Evolutionary conservation across 192 early-diverging fungal genomes (phyloP), one percentile per base, ranked within the genome.

Genomic region (Entomortierella lignicola): DNA sequence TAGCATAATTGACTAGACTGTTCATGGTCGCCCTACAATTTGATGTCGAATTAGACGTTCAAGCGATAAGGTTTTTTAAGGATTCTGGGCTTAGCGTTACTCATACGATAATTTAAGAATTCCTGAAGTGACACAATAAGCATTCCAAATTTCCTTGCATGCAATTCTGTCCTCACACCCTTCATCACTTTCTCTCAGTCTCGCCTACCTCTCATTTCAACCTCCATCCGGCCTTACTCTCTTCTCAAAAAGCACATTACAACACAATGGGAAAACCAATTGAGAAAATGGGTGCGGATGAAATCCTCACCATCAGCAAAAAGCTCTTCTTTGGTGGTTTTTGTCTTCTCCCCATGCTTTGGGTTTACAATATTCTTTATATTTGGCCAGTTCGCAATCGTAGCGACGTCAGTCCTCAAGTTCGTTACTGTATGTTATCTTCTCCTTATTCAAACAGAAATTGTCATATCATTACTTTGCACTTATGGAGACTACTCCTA

Each of bases 351-450:
- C 92, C 92, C 1, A 86, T 89, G 60, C 79, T 93, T 43, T 93
- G 92, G 92, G 77, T 93, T 15, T 84, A 92, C 44, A 93, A 93
- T 67, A 81, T 88, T 60, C 72, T 91, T 23, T 91, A 93, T 63
- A 72, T 93, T 54, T 91, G 86, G 71, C 86, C 86, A 17, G 83
- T 82, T 4, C 81, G 83, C 27, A 83, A 85, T 51, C 75, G 88
- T 25, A 41, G 52, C n/a, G 85, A 89, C 43, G 75, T 87, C 44
- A 77, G 77, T 56, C 69, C 64, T n/a, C 70, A 81, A 43, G 81
- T 93, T 13, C 66, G 77, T 13, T 75, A 77, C 52, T 89, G 92
- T 92, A 87, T 80, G 86, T 55, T 21, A 6, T 63, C 2, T 30
- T 30, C 23, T 39, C 0, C 30, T 59, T 2, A 18, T 41, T 55